Conservation (phyloP, 2,329 filamentous ascomycete genomes). For the Scorias spongiosa region DNA sequence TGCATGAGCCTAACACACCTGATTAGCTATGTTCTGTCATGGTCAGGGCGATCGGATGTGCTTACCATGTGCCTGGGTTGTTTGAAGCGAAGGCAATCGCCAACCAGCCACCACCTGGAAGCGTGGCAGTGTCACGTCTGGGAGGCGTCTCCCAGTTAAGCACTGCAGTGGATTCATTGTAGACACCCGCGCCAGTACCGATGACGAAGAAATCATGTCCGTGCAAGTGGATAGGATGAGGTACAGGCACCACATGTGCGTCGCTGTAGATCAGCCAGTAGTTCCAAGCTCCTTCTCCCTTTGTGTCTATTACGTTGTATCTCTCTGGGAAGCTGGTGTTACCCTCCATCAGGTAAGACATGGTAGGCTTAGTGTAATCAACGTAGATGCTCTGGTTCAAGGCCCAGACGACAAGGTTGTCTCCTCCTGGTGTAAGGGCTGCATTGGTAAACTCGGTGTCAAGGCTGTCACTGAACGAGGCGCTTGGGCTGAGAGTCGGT, state of each 20-base stretch:
- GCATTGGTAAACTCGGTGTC: constrained; percentile 17
- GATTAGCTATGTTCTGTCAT: not conserved
- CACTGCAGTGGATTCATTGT: constrained; percentile 11
- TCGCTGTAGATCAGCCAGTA: constrained; percentile 32
- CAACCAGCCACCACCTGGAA: constrained; percentile 31
- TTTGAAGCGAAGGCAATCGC: constrained; percentile 36
- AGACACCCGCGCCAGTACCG: constrained; percentile 14
- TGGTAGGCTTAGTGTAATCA: constrained; percentile 24
- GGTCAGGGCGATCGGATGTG: too few species aligned
- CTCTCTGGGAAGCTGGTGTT: constrained; percentile 23
- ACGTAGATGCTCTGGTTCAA: constrained; percentile 20
- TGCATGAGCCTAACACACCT: constrained; percentile 19
- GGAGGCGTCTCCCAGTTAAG: constrained; percentile 29
- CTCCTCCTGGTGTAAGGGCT: constrained; percentile 20
- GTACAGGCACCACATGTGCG: not conserved
- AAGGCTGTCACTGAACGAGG: constrained; percentile 9
- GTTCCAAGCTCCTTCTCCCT: constrained; percentile 24
- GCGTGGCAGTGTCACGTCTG: constrained; percentile 33
- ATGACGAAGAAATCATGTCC: constrained; percentile 23
- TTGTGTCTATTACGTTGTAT: constrained; percentile 26
- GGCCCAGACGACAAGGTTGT: constrained; percentile 25
- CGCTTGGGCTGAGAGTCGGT: constrained; percentile 11
- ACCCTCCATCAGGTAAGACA: constrained; percentile 24
- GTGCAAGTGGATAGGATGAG: constrained; percentile 14
- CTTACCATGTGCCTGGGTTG: constrained; percentile 29